Evolutionary conservation across 164 flowering plant genomes (phyloP), one percentile per base, ranked within the genome.

Genomic region (Macadamia integrifolia): DNA sequence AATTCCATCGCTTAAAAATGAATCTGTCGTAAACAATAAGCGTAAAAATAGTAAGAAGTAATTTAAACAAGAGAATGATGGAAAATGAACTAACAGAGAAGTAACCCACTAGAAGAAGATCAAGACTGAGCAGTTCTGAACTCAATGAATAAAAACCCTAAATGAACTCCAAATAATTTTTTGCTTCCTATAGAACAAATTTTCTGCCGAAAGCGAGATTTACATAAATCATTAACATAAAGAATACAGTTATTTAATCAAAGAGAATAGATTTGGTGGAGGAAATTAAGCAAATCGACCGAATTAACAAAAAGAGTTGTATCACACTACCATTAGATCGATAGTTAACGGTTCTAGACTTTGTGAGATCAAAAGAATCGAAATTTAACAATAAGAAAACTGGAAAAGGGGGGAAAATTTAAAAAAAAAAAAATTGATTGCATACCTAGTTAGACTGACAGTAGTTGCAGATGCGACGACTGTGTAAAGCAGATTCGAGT

Each of bases 1-100:
- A 83, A 65, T 76, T 80, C 88, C 88, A 86, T 84, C 52, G 23
- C 77, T 46, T 66, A 48, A 52, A 62, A 35, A 58, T 14, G 6
- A 13, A 10, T 50, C 74, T 74, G 71, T n/a, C 57, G 61, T 18
- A 10, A 17, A 50, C 59, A 56, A 9, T n/a, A 11, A 74, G 66
- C 35, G 42, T 44, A 61, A 58, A 72, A 57, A 18, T 2, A 60
- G 18, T 60, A 14, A 28, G 65, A 57, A 31, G 40, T n/a, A 55
- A 18, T 58, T 18, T 6, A 50, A 65, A 3, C 9, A 12, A 17
- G 17, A 40, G 15, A 28, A 6, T 18, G 6, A 4, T 6, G 6
- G 3, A 57, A 57, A 18, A 7, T 3, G 1, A 18, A 14, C 18
- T 63, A 15, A 7, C 6, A 23, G 30, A 57, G 30, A 23, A 53